A percentile compares a stretch with the other conserved stretches of the same genome.
phyloP scores from a whole-genome alignment of 2,329 filamentous ascomycete species.

The Bimuria novae-zelandiae region DNA sequence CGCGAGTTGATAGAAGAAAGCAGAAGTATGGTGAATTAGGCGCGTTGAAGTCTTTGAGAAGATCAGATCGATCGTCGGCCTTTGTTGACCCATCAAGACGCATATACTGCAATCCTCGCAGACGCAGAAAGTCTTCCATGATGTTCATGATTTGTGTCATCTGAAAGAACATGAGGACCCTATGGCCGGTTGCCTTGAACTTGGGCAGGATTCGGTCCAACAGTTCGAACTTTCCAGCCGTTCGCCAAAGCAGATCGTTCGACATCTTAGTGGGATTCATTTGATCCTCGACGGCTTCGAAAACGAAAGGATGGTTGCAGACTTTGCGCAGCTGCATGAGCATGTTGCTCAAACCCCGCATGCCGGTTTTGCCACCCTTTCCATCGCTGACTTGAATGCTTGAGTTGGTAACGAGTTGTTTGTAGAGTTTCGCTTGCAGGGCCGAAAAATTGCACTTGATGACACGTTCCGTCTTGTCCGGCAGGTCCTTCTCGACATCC shows the following conservation, averaged over 20 bases:
- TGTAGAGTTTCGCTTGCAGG: constrained; percentile 90
- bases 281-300: constrained; percentile 95
- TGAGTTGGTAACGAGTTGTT: constrained; percentile 97
- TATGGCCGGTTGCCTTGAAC: constrained; percentile 87
- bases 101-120: constrained; percentile 81
- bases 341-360: constrained; percentile 98
- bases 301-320: constrained; percentile 98
- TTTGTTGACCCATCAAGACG: constrained; percentile 97
- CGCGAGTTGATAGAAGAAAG: constrained; percentile 97
- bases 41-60: constrained; percentile 86
- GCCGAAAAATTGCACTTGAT: constrained; percentile 99
- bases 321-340: constrained; percentile 99
- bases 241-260: constrained; percentile 94
- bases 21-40: constrained; percentile 93
- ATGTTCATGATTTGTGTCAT: constrained; percentile 99
- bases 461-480: constrained; percentile 98
- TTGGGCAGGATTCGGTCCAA: constrained; percentile 92
- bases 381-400: constrained; percentile 89
- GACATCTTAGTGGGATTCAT: constrained; percentile 90
- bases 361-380: constrained; percentile 91
- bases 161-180: constrained; percentile 99
- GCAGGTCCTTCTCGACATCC: constrained; percentile 97
- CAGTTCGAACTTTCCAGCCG: constrained; percentile 95
- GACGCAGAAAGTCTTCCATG: constrained; percentile 96
- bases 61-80: constrained; percentile 91